phyloP scores from a whole-genome alignment of 179 eudicot genomes.

The Corrigiola litoralis region DNA sequence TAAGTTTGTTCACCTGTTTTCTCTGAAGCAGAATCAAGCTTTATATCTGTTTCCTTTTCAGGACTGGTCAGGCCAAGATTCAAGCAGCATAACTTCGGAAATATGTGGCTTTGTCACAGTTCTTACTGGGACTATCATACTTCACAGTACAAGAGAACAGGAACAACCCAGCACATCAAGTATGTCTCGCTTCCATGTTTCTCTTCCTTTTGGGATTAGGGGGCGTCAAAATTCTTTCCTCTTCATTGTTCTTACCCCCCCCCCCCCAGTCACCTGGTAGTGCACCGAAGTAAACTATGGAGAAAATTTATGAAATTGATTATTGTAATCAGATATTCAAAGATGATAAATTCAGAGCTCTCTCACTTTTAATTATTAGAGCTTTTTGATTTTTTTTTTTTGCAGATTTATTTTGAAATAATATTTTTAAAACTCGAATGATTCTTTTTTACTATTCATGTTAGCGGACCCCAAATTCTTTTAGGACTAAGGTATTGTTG shows the following conservation, averaged over 20 bases:
- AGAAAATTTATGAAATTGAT: too few species aligned
- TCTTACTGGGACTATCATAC: constrained; percentile 70
- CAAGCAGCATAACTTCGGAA: constrained; percentile 85
- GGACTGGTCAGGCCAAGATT: constrained; percentile 82
- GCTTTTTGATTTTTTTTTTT: too few species aligned
- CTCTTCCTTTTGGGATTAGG: not conserved
- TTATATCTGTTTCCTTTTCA: constrained; percentile 16
- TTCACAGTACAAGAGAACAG: constrained; percentile 73
- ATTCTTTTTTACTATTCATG: too few species aligned
- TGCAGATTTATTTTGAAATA: too few species aligned
- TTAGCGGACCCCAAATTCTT: too few species aligned
- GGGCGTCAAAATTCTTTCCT: not conserved
- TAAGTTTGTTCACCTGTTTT: not conserved
- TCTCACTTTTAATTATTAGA: too few species aligned
- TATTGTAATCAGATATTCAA: too few species aligned
- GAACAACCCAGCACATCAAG: constrained; percentile 56
- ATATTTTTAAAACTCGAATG: too few species aligned
- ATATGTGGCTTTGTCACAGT: constrained; percentile 82
- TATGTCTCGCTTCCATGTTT: constrained; percentile 17
- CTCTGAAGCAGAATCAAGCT: not conserved
- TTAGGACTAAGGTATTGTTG: too few species aligned
- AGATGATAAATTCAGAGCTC: too few species aligned
- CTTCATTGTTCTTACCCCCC: not conserved
- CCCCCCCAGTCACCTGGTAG: too few species aligned
- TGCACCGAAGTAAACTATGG: not conserved